These are phyloP conservation scores for Leptodontidium sp. DNA, from an alignment of 2,329 filamentous ascomycete genomes.

Conservation along the genomic window DNA sequence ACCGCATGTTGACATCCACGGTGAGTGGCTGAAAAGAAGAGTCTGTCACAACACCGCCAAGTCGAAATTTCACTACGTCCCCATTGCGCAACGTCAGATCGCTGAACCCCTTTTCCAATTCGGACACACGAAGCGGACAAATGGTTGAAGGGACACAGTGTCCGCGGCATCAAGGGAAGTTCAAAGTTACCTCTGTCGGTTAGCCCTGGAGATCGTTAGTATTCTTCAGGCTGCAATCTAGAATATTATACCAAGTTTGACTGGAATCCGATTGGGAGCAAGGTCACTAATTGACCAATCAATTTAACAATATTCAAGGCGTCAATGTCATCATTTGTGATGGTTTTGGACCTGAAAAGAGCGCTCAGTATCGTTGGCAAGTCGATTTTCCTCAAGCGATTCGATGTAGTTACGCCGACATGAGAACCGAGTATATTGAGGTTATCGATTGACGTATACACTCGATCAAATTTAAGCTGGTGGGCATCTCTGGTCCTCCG, in stretches of 20 bases:
- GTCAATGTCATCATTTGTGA: constrained; percentile 16
- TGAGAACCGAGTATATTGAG: constrained; percentile 19
- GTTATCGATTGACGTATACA: constrained; percentile 20
- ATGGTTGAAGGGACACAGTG: neutral
- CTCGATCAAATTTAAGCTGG: constrained; percentile 15
- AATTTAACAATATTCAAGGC: constrained; percentile 15
- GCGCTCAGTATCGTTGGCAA: constrained; percentile 16
- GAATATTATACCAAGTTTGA: constrained; percentile 24
- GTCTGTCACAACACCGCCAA: constrained; percentile 20
- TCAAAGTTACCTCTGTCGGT: constrained; percentile 6
- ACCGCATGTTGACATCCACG: constrained; percentile 16
- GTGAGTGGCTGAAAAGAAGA: constrained; percentile 6
- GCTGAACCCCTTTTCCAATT: constrained; percentile 18
- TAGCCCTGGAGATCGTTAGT: constrained; percentile 23
- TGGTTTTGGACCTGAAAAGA: constrained; percentile 21
- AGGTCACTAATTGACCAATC: neutral
- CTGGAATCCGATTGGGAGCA: constrained; percentile 22
- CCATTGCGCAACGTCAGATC: constrained; percentile 14
- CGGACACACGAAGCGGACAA: neutral
- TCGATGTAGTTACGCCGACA: constrained; percentile 14
- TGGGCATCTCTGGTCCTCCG: constrained; percentile 7
- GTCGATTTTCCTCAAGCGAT: constrained; percentile 18
- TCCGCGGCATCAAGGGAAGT: neutral
- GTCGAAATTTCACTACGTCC: neutral
- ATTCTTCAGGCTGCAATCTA: constrained; percentile 14